Evolutionary conservation across 2,329 filamentous ascomycete genomes (phyloP), one percentile per base, ranked within the genome.

Genomic region (Claviceps pazoutovae): DNA sequence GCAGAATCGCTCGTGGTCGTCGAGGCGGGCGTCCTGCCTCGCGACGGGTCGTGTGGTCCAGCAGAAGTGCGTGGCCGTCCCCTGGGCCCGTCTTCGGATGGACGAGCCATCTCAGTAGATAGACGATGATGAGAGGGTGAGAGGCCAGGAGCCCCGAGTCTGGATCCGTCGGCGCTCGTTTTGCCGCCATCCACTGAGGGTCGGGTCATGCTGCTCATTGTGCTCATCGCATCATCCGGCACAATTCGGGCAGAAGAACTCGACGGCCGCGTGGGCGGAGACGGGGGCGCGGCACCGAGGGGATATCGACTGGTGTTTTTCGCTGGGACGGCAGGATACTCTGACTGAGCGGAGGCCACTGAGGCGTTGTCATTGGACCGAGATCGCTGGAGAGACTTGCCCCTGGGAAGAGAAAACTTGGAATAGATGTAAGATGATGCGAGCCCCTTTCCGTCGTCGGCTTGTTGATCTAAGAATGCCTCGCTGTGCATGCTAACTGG

Each of bases 391-490:
- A 94, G 68, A 37, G 78, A 76, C 64, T 93, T 87, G 14, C 91
- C 91, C 55, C 91, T 80, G 1, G 93, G 91, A 34, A 97, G 73
- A 1, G 79, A 73, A 62, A 89, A 95, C 54, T 86, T 94, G 7
- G 88, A 84, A 64, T 96, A 93, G 16, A 87, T 86, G 64, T 95
- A 95, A 0, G 89, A 88, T 0, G 84, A 76, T 2, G 81, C 78
- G 1, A 74, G 74, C 7, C 71, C 69, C 56, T 61, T 71, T 16
- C 59, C 66, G 5, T 78, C 67, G 6, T 78, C 78, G 44, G 65
- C 36, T 49, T 63, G 56, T 52, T 73, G 67, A 36, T 83, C 79
- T 7, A 76, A 71, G 61, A 84, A 86, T 7, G 76, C 78, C 53
- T 87, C 84, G 60, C 82, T 84, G 53, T 80, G 78, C 74, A 87